Percentiles rank a stretch among this genome's conserved stretches.
phyloP scores from a whole-genome alignment of 768 basidiomycete genomes.

The Mycena rebaudengoi region DNA sequence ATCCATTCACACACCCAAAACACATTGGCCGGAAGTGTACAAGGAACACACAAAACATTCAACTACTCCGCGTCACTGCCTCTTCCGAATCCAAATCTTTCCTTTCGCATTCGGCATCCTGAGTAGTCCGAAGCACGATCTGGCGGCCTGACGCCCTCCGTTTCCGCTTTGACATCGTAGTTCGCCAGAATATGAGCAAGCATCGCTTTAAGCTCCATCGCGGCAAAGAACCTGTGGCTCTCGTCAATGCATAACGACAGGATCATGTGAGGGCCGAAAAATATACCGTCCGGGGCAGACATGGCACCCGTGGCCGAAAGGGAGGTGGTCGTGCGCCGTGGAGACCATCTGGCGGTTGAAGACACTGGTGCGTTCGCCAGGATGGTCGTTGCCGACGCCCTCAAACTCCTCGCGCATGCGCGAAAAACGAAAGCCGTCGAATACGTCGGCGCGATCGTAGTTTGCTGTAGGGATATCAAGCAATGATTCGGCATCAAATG shows the following conservation, averaged over 20 bases:
- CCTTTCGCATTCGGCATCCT: conserved; percentile 5
- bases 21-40: no score
- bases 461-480: neutral
- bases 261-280: neutral
- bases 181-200: conserved; percentile 38
- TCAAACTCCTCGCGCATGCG: neutral
- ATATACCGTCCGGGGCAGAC: neutral
- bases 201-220: conserved; percentile 39
- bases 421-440: conserved; percentile 31
- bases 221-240: conserved; percentile 42
- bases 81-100: conserved; percentile 3
- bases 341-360: conserved; percentile 9
- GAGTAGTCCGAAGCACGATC: conserved; percentile 34
- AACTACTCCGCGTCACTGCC: no score
- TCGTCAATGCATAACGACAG: conserved; percentile 5
- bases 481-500: neutral
- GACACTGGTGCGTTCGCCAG: neutral
- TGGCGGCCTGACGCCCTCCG: conserved; percentile 43
- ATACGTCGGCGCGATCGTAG: neutral
- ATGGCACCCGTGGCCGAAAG: conserved; percentile 5
- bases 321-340: neutral
- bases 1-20: no score
- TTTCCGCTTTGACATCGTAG: conserved; percentile 43
- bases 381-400: neutral
- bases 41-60: no score